Evolutionary conservation across 192 early-diverging fungal genomes (phyloP).

Genomic region (Coemansia guatemalensis): DNA sequence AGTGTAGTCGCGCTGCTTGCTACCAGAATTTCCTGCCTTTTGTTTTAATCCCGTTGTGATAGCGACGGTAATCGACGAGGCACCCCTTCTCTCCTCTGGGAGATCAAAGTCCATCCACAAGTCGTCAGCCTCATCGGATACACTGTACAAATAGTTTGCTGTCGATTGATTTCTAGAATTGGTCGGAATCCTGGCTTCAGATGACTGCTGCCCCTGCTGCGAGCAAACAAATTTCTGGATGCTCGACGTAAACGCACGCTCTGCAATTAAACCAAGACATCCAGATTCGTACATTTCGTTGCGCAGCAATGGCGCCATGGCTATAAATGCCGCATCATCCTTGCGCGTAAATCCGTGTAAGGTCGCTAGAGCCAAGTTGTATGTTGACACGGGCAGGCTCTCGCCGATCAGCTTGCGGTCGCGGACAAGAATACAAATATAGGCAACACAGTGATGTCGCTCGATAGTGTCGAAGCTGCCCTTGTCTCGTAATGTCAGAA

Average conservation of each 20-base stretch:
- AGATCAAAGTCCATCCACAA: constrained; percentile 54
- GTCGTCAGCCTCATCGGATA: constrained; percentile 17
- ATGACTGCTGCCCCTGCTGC: background rate
- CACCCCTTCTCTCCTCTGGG: constrained; percentile 26
- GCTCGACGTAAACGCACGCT: constrained; percentile 23
- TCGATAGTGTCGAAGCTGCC: constrained; percentile 23
- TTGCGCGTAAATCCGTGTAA: constrained; percentile 43
- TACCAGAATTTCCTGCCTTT: background rate
- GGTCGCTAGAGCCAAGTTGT: constrained; percentile 39
- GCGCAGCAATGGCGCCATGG: constrained; percentile 47
- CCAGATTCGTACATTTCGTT: constrained; percentile 49
- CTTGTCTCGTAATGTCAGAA: constrained; percentile 21
- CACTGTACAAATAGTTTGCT: background rate
- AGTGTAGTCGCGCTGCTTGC: background rate
- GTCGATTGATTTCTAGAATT: background rate
- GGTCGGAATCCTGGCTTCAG: background rate
- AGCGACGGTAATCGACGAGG: background rate
- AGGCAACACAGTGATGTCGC: constrained; percentile 18
- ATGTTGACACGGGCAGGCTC: constrained; percentile 27
- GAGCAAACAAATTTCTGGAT: constrained; percentile 19
- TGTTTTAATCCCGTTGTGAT: background rate
- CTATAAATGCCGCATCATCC: constrained; percentile 43
- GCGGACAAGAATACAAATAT: constrained; percentile 26
- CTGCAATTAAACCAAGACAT: constrained; percentile 35
- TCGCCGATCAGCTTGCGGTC: constrained; percentile 17